Evolutionary conservation across 768 basidiomycete genomes (phyloP).

Genomic region (Sporobolomyces pararoseus): DNA sequence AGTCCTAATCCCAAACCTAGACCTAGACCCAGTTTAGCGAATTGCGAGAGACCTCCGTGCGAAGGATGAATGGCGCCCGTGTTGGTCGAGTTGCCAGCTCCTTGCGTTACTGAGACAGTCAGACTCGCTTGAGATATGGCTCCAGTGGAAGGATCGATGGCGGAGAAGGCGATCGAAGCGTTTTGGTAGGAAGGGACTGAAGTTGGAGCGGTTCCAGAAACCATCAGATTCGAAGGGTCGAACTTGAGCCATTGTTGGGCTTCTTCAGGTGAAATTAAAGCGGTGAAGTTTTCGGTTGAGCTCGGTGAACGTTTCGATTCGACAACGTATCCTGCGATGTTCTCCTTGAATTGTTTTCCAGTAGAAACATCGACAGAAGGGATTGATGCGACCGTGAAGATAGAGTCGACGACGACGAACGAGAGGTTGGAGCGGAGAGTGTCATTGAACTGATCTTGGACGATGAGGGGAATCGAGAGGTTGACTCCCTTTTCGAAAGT

Average conservation of each 20-base stretch:
- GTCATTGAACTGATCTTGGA: slow-evolving; percentile 65
- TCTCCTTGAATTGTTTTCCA: slow-evolving; percentile 36
- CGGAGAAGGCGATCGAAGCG: slow-evolving; percentile 38
- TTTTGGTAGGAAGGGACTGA: slow-evolving; percentile 14
- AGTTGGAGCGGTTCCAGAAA: slow-evolving; percentile 40
- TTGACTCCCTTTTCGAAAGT: slow-evolving; percentile 49
- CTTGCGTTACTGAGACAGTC: slow-evolving; percentile 28
- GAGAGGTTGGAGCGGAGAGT: slow-evolving; percentile 62
- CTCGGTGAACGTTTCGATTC: slow-evolving; percentile 22
- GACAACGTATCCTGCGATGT: slow-evolving; percentile 31
- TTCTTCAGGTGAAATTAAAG: slow-evolving; percentile 32
- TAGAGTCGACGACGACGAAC: slow-evolving; percentile 66
- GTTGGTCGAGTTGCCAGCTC: slow-evolving; percentile 8
- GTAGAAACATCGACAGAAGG: slow-evolving; percentile 38
- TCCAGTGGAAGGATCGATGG: slow-evolving; percentile 14
- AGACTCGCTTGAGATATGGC: slow-evolving; percentile 27
- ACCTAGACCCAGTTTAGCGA: slow-evolving; percentile 44
- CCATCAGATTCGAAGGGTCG: slow-evolving; percentile 25
- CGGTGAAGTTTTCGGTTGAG: slow-evolving; percentile 19
- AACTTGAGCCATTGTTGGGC: slow-evolving; percentile 40
- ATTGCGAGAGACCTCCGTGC: slow-evolving; percentile 7
- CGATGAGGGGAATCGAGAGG: slow-evolving; percentile 58
- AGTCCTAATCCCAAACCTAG: slow-evolving; percentile 49
- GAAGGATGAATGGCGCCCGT: slow-evolving; percentile 10
- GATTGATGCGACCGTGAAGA: slow-evolving; percentile 55